A percentile compares a stretch with the other conserved stretches of the same genome.
Evolutionary conservation across 306 rosid genomes (phyloP).

Genomic region (Ziziphus jujuba): DNA sequence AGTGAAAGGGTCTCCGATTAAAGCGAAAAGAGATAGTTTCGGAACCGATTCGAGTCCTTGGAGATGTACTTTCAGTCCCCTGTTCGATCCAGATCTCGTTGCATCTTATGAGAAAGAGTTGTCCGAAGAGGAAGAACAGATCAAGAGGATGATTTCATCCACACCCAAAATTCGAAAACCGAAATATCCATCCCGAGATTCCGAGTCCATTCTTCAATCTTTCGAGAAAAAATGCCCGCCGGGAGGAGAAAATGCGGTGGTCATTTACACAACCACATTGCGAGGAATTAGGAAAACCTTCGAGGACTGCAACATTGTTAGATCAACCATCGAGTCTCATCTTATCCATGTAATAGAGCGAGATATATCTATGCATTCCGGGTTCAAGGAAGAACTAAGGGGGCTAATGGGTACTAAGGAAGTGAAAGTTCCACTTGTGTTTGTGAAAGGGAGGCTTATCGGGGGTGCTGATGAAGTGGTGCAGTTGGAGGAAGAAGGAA

Average conservation of each 20-base stretch:
- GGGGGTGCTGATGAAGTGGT: slow-evolving; percentile 76
- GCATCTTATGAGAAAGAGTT: slow-evolving; percentile 71
- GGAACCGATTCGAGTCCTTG: slow-evolving; percentile 36
- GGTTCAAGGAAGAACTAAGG: slow-evolving; percentile 78
- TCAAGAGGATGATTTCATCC: slow-evolving; percentile 75
- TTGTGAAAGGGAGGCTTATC: slow-evolving; percentile 72
- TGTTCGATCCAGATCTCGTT: slow-evolving; percentile 83
- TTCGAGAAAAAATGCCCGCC: slow-evolving; percentile 67
- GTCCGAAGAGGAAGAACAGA: slow-evolving; percentile 66
- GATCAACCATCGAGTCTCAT: slow-evolving; percentile 65
- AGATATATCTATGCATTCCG: slow-evolving; percentile 92
- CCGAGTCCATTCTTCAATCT: slow-evolving; percentile 35
- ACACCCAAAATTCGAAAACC: slow-evolving; percentile 42
- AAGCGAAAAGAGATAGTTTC: slow-evolving; percentile 44
- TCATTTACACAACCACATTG: slow-evolving; percentile 79
- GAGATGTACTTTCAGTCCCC: slow-evolving; percentile 52
- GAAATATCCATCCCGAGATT: slow-evolving; percentile 29
- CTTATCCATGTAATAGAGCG: slow-evolving; percentile 58
- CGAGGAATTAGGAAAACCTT: slow-evolving; percentile 91
- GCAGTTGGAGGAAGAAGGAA: slow-evolving; percentile 87
- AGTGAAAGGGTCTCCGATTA: slow-evolving; percentile 56
- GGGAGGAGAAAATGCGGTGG: slow-evolving; percentile 62
- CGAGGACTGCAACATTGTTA: slow-evolving; percentile 80
- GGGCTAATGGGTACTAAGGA: slow-evolving; percentile 57
- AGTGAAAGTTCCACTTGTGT: slow-evolving; percentile 73